Base-by-base conservation (phyloP, 176 grass and related monocot species). In the Cenchrus americanus region DNA sequence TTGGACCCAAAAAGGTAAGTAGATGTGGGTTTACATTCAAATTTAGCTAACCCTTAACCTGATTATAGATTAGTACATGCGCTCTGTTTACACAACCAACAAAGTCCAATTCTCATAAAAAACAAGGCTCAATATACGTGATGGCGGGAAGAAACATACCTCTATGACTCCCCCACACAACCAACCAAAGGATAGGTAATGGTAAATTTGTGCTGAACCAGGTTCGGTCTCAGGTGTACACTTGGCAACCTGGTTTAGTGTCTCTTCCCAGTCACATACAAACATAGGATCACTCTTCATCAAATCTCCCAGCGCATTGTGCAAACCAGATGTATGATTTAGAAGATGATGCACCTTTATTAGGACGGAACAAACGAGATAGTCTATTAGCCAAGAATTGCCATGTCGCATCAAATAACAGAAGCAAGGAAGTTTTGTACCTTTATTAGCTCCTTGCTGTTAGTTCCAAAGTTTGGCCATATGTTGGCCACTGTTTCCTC, bases 121-220 rank as follows among this genome's bases (percentile, higher is more conserved):
- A 14, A 73, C 30, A 86, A 26, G 23, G 32, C 10, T 30, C 27
- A 18, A 14, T n/a, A 79, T 58, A 61, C 21, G 4, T 41, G 44
- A 18, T 71, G 32, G 14, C 62, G 62, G 21, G 78, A 24, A 67
- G 70, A 77, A 76, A 69, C 26, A 71, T 88, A 98, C 96, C 93
- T 98, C 96, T 85, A 98, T 95, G 42, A 98, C 54, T 61, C 96
- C 96, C 23, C 96, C 96, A 85, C 96, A 98, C 10, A 98, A 85
- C 96, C 96, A 98, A 84, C 96, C 96, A 80, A 98, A 98, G 54
- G 96, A 98, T 59, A 98, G 84, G 41, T 94, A 98, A 58, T 98
- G 96, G 81, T 98, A 98, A 60, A 90, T 71, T 79, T 98, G 96
- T 23, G 87, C 65, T 5, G 87, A 95, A 88, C 93, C 96, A 67